These are phyloP conservation scores for Yamadazyma epiphylla DNA, from an alignment of 1,139 yeast genomes.

Conservation along the genomic window DNA sequence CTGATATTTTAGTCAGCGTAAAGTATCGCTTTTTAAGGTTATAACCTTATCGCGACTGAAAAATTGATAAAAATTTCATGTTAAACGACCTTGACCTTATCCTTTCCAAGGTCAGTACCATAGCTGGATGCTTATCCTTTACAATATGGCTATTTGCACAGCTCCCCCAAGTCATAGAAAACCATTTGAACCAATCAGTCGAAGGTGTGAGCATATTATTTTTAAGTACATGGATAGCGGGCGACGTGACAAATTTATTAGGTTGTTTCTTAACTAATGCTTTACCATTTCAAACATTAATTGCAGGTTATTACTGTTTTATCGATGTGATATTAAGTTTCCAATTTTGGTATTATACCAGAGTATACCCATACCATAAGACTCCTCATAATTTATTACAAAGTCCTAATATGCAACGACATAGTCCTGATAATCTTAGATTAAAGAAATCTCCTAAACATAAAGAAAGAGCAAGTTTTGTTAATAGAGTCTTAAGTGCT, in stretches of 20 bases:
- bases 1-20: too few relatives aligned
- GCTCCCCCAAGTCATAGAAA: conserved; percentile 76
- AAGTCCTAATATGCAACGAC: conserved; percentile 19
- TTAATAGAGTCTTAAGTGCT: conserved; percentile 6
- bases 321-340: conserved; percentile 69
- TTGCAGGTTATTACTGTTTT: conserved; percentile 66
- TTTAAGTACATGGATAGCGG: conserved; percentile 69
- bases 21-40: too few relatives aligned
- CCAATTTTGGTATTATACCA: conserved; percentile 41
- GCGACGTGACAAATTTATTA: conserved; percentile 72
- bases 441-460: neutral
- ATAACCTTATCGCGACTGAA: neutral
- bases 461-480: conserved; percentile 4
- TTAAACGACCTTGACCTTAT: neutral
- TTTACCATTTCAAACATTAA: conserved; percentile 65
- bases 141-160: conserved; percentile 76
- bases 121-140: conserved; percentile 23
- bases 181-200: conserved; percentile 69
- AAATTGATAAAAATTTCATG: neutral
- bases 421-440: too few relatives aligned
- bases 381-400: conserved; percentile 22
- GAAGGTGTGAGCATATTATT: conserved; percentile 78
- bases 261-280: conserved; percentile 77
- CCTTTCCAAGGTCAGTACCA: conserved; percentile 4
- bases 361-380: conserved; percentile 18